phyloP scores from a whole-genome alignment of 1,284 basidiomycete genomes.

The Clitocybe nebularis region DNA sequence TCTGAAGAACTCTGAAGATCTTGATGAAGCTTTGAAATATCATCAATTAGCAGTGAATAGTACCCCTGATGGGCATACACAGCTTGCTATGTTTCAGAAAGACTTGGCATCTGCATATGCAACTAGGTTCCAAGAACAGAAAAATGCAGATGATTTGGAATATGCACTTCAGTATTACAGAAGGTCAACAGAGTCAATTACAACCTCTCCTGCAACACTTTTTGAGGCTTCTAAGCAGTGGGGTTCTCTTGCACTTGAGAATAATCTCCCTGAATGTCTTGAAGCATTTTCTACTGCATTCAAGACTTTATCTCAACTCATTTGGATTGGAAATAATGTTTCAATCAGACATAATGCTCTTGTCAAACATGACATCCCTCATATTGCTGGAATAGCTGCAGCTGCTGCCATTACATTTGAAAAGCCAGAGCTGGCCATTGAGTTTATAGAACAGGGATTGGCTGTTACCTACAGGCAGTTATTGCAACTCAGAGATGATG shows the following conservation, averaged over 20 bases:
- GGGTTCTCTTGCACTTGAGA: neutral
- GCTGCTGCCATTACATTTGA: neutral
- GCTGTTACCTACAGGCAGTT: slow-evolving; percentile 9
- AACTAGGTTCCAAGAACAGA: too few relatives aligned
- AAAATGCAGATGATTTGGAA: neutral
- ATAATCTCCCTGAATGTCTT: too few relatives aligned
- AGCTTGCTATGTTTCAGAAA: neutral
- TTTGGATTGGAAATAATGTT: slow-evolving; percentile 5
- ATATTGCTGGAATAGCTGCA: neutral
- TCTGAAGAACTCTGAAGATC: neutral
- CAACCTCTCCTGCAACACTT: neutral
- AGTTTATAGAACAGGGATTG: slow-evolving; percentile 11
- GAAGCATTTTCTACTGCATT: slow-evolving; percentile 1
- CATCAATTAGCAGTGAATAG: neutral
- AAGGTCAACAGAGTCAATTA: neutral
- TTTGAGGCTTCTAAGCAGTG: neutral
- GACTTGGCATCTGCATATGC: neutral
- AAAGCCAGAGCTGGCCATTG: neutral
- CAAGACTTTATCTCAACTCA: neutral
- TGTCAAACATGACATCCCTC: neutral
- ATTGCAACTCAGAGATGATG: slow-evolving; percentile 5
- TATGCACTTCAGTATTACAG: neutral
- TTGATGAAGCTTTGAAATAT: neutral
- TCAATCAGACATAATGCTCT: slow-evolving; percentile 1
- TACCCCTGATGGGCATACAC: neutral